Conservation (phyloP, 2,329 filamentous ascomycete species). For the Corinectria fuckeliana region DNA sequence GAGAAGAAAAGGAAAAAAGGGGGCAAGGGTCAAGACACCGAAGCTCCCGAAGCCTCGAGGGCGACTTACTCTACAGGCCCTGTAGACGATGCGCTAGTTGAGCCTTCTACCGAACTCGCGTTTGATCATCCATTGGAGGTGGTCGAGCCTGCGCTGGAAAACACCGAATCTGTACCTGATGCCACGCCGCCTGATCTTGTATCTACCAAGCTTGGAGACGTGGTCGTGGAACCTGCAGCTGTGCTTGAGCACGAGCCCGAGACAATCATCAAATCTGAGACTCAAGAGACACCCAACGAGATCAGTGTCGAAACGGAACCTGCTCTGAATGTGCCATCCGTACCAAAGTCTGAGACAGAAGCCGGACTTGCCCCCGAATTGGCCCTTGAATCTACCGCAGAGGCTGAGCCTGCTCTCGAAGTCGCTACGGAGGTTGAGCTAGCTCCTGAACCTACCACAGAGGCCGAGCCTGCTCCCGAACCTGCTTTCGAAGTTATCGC, state of each 20-base stretch:
- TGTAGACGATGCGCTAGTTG: conserved; percentile 7
- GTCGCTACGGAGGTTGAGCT: background rate
- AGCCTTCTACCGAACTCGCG: background rate
- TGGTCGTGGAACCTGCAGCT: background rate
- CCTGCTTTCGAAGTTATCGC: background rate
- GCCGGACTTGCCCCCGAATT: background rate
- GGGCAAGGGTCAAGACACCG: conserved; percentile 6
- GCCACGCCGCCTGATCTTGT: background rate
- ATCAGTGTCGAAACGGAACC: background rate
- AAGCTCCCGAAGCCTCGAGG: background rate
- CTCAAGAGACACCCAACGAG: background rate
- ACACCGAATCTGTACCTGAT: background rate
- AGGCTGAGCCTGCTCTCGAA: background rate
- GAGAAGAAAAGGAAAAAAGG: conserved; percentile 32
- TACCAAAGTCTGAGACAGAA: background rate
- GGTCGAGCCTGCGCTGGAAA: background rate
- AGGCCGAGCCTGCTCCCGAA: too few relatives aligned
- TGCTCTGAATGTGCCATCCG: background rate
- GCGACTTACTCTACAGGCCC: background rate
- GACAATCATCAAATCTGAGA: background rate
- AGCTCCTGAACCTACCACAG: background rate
- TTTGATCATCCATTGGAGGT: background rate
- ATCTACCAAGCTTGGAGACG: background rate
- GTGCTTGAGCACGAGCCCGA: background rate
- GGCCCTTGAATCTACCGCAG: background rate